Conservation (phyloP, 2,329 filamentous ascomycete genomes). For the Trichoderma lentiforme region DNA sequence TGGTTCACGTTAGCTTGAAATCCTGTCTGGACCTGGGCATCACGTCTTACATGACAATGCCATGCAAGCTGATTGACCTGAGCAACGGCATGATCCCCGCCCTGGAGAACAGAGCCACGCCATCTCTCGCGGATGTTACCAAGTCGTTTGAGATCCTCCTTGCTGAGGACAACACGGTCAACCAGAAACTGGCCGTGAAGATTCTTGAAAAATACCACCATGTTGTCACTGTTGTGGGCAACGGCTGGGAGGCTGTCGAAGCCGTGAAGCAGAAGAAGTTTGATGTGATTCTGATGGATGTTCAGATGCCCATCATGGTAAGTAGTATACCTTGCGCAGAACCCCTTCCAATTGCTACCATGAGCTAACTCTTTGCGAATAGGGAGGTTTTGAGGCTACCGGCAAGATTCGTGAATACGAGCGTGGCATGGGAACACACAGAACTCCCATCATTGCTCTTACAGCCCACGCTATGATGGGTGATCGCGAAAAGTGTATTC, state of each 20-base stretch:
- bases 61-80: slow-evolving; percentile 88
- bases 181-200: slow-evolving; percentile 92
- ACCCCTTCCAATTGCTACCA: background rate
- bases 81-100: slow-evolving; percentile 96
- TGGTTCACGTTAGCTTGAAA: slow-evolving; percentile 88
- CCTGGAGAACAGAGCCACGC: slow-evolving; percentile 86
- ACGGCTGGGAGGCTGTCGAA: slow-evolving; percentile 89
- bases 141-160: slow-evolving; percentile 93
- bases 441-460: slow-evolving; percentile 93
- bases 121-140: slow-evolving; percentile 87
- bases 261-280: slow-evolving; percentile 90
- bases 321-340: slow-evolving; percentile 30
- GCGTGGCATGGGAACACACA: slow-evolving; percentile 70
- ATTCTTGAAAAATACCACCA: slow-evolving; percentile 97
- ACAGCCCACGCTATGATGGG: slow-evolving; percentile 99
- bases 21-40: slow-evolving; percentile 92
- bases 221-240: slow-evolving; percentile 87
- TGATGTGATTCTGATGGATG: slow-evolving; percentile 97
- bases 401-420: slow-evolving; percentile 96
- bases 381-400: slow-evolving; percentile 96
- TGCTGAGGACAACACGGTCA: slow-evolving; percentile 96
- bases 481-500: slow-evolving; percentile 95
- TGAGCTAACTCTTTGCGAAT: background rate
- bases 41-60: slow-evolving; percentile 98
- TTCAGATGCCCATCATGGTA: slow-evolving; percentile 99